phyloP scores from a whole-genome alignment of 768 basidiomycete genomes.

The Strobilomyces echinocephalus region DNA sequence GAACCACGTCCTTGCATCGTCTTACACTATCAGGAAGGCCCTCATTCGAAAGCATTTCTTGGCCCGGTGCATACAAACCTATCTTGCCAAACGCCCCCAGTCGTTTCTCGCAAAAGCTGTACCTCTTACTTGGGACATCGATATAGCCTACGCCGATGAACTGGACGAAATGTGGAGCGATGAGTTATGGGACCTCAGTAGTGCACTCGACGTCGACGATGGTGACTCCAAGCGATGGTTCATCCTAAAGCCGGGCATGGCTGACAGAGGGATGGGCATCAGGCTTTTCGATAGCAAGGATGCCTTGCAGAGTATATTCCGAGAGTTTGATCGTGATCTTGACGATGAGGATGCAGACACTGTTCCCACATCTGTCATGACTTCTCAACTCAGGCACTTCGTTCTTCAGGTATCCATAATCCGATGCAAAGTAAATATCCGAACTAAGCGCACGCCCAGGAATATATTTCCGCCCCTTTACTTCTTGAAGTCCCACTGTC shows the following conservation, averaged over 20 bases:
- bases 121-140: conserved; percentile 79
- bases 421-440: conserved; percentile 1
- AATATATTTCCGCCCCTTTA: conserved; percentile 77
- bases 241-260: conserved; percentile 97
- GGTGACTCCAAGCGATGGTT: conserved; percentile 57
- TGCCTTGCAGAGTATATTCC: conserved; percentile 68
- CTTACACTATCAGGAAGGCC: conserved; percentile 86
- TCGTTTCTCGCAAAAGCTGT: conserved; percentile 52
- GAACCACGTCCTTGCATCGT: conserved; percentile 60
- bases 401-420: conserved; percentile 73
- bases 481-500: conserved; percentile 49
- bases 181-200: conserved; percentile 84
- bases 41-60: conserved; percentile 94
- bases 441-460: conserved; percentile 42
- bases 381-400: conserved; percentile 90
- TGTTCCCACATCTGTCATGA: conserved; percentile 53
- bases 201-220: conserved; percentile 44
- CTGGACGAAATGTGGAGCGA: conserved; percentile 91
- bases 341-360: conserved; percentile 47
- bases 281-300: conserved; percentile 79
- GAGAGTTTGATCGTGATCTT: conserved; percentile 65
- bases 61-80: conserved; percentile 65
- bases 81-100: conserved; percentile 63
- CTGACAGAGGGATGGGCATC: conserved; percentile 94
- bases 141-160: conserved; percentile 88